Evolutionary conservation across 2,329 filamentous ascomycete genomes (phyloP), one percentile per base, ranked within the genome.

Genomic region (Fulvia fulva): DNA sequence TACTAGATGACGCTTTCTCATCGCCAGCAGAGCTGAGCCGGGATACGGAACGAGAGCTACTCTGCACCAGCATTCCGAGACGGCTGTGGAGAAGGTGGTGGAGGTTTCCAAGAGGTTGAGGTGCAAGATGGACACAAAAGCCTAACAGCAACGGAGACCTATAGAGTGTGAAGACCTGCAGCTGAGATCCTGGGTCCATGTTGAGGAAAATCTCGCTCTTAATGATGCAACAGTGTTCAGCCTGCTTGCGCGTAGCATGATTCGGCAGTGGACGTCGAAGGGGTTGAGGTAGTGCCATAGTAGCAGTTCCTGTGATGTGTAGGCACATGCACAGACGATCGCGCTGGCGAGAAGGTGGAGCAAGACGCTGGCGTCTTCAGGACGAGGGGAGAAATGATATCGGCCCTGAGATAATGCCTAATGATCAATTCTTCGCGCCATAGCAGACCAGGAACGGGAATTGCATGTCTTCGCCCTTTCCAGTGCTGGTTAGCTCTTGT

Each of bases 381-480:
- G 12, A 5, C 28, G 1, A 12, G 12, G 28, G 8, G 4, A 32
- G 28, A 12, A n/a, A n/a, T n/a, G n/a, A n/a, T n/a, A n/a, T n/a
- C 12, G 28, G 28, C 28, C 4, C 28, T 32, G 28, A 32, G 28
- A 45, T 45, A 6, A 45, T 16, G 26, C 12, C 22, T 14, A 5
- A 47, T 47, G 45, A 22, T 57, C 47, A 62, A 49, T 23, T 25
- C 23, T 60, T 64, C 50, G 58, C 37, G 1, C 64, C 66, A 55
- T 63, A 65, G 51, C 66, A 68, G 6, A 68, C 28, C 53, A 68
- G 56, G 53, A 68, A 68, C 1, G 66, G 65, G 28, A 68, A 65
- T 16, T 63, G 51, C 62, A 67, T 65, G n/a, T 52, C 46, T 52
- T 68, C 61, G 5, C 65, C 66, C 16, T 45, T 34, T 7, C 55